These are phyloP conservation scores for Jacaranda copaia DNA, from an alignment of 257 asterid genomes.

Conservation along the genomic window DNA sequence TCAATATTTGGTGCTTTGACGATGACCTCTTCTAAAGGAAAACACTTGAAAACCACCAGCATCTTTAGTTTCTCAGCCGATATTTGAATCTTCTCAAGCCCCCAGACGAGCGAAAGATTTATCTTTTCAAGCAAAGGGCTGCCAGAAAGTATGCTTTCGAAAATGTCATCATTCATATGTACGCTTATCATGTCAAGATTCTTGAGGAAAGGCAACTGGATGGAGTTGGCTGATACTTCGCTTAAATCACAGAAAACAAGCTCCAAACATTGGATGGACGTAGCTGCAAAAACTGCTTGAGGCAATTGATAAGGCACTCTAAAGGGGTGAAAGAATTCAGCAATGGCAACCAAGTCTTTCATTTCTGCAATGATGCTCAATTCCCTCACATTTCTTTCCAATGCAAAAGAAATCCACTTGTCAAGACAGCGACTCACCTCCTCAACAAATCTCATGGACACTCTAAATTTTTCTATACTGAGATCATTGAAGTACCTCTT, in stretches of 20 bases:
- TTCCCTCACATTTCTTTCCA: constrained; percentile 38
- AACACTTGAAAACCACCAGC: constrained; percentile 40
- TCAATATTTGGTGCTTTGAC: constrained; percentile 39
- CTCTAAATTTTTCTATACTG: constrained; percentile 32
- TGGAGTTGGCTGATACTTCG: not conserved
- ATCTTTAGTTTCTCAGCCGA: constrained; percentile 29
- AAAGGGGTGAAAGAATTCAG: constrained; percentile 41
- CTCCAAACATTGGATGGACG: constrained; percentile 33
- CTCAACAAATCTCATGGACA: constrained; percentile 39
- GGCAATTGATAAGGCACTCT: constrained; percentile 36
- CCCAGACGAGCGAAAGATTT: constrained; percentile 34
- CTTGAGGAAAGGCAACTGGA: constrained; percentile 32
- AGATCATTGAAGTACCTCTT: constrained; percentile 19
- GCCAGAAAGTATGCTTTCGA: constrained; percentile 29
- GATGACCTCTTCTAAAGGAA: constrained; percentile 20
- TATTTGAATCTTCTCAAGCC: constrained; percentile 17
- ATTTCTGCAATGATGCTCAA: constrained; percentile 36
- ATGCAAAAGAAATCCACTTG: constrained; percentile 38
- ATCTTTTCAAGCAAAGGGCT: constrained; percentile 42
- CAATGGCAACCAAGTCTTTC: constrained; percentile 42
- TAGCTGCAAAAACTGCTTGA: constrained; percentile 22
- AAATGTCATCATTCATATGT: constrained; percentile 13
- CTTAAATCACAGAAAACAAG: constrained; percentile 40
- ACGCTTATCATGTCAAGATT: constrained; percentile 37
- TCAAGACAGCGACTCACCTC: constrained; percentile 31